Base-by-base conservation (phyloP, 306 rosid species). In the Chamaecrista fasciculata region DNA sequence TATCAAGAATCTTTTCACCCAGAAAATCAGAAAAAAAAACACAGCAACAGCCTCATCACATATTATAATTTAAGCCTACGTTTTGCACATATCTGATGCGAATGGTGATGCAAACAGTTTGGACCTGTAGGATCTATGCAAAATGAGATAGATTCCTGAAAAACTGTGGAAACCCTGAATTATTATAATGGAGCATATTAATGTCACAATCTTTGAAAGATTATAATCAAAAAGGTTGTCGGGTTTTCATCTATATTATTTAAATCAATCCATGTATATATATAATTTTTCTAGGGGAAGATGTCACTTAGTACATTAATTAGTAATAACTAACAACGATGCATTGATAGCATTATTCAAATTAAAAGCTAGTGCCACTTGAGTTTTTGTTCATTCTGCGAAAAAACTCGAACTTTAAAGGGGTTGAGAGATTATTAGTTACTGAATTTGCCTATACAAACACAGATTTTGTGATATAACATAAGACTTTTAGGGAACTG, bases 71-170 rank as follows among this genome's bases (percentile, higher is more conserved):
- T 15, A 58, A 50, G 11, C 29, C 44, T 74, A 66, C 81, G 74
- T 78, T 72, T 57, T 33, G 36, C 16, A 66, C 24, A 33, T 70
- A 74, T 82, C 78, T 67, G 78, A 76, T 66, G 69, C 53, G 49
- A 34, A 58, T 74, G 79, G 51, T 51, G 61, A 62, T 71, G 55
- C 62, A 72, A 61, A 67, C 43, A 63, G 61, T 53, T 53, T 33
- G 23, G 62, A 69, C 60, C 62, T 5, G 26, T 57, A 48, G 69
- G 31, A 72, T 55, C 78, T 72, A 58, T 62, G 72, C 68, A 69
- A 67, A 74, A 55, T 77, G 66, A 71, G 79, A 80, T 79, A 57
- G 83, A 83, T 83, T 76, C 78, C 83, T 66, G 37, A 46, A 51
- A 44, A 82, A 70, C 48, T 78, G 84, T 76, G 66, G 57, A 14